A percentile compares a stretch with the other conserved stretches of the same genome.
phyloP scores from a whole-genome alignment of 441 rosid species.

The Raphanus hybrid region DNA sequence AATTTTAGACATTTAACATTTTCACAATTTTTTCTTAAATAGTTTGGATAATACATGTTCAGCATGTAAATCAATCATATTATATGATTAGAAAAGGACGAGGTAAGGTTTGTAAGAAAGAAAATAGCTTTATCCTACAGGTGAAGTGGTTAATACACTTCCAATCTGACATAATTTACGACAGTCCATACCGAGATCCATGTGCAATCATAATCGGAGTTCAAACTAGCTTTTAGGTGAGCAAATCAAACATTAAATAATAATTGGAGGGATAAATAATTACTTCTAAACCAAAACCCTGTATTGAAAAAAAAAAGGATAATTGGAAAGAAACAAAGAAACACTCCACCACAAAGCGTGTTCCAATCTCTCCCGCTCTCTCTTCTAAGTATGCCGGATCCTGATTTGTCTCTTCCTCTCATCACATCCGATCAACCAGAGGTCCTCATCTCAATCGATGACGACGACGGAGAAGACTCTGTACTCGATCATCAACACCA shows the following conservation, averaged over 20 bases:
- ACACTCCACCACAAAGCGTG: conserved; percentile 42
- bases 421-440: conserved; percentile 58
- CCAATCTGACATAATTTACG: too few relatives aligned
- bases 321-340: conserved; percentile 25
- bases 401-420: conserved; percentile 61
- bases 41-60: too few relatives aligned
- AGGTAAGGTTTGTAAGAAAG: too few relatives aligned
- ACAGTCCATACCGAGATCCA: too few relatives aligned
- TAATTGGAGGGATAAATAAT: not conserved
- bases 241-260: not conserved
- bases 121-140: too few relatives aligned
- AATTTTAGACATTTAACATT: too few relatives aligned
- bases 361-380: conserved; percentile 37
- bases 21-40: too few relatives aligned
- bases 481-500: conserved; percentile 17
- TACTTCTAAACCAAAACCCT: not conserved
- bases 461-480: conserved; percentile 41
- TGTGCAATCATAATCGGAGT: too few relatives aligned
- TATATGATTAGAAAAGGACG: too few relatives aligned
- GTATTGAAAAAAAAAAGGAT: not conserved
- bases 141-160: too few relatives aligned
- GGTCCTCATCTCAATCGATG: conserved; percentile 53
- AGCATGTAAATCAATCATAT: too few relatives aligned
- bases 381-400: conserved; percentile 56
- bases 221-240: not conserved